Base-by-base conservation (phyloP, 768 basidiomycete species). In the Filobasidium wieringae region DNA sequence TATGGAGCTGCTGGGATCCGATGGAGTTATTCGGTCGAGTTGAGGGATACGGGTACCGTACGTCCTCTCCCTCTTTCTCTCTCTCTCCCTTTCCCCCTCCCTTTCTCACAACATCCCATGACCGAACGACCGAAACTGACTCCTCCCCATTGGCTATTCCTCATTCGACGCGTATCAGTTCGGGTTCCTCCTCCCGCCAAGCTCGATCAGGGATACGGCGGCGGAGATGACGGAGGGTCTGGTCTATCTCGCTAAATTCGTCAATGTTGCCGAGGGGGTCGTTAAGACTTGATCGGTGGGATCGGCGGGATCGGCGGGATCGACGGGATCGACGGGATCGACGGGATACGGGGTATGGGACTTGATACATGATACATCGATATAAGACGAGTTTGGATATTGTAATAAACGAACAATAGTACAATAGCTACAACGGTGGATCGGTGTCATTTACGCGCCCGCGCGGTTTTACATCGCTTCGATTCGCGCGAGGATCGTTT, bases 161-260 rank as follows among this genome's bases (percentile, higher is more conserved):
- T 53, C 12, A 22, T 29, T 55, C 57, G 53, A 58, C 31, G 11
- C 36, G 9, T 27, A 14, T 34, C 63, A 86, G 85, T 87, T 85
- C 64, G 87, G 87, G 3, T 89, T 87, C 75, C 74, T 84, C 7
- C 75, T 89, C 2, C 88, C 88, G 0, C 74, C 82, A 0, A 74
- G 76, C 50, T 82, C 81, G 80, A 88, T 91, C 62, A 76, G 84
- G 7, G 85, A 87, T 0, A 83, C 86, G 2, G 87, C 86, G 0
- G 84, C 87, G 72, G 88, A 91, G 74, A 82, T 83, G 4, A 76
- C 77, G 17, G 78, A 76, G 26, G 81, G 88, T 74, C 64, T 89
- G 29, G 74, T 79, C 24, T 86, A 84, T 64, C 74, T 91, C 6
- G 81, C 83, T 1, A 75, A 78, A 41, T 90, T 88, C 68, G 82